phyloP scores from a whole-genome alignment of 768 basidiomycete genomes.

The Hygrocybe coccinea region DNA sequence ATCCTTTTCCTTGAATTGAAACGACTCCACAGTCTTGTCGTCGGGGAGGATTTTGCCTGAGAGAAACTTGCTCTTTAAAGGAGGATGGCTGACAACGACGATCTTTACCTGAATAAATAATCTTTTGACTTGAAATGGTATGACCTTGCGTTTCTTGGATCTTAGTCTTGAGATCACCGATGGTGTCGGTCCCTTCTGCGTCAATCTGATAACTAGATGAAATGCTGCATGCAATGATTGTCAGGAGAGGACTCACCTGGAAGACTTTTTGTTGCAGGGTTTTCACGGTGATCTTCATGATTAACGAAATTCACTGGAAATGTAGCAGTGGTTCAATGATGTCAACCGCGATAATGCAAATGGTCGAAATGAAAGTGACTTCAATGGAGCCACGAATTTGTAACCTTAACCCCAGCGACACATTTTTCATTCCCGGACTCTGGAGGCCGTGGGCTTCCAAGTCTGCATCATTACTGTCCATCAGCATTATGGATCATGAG shows the following conservation, averaged over 20 bases:
- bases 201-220: conserved; percentile 51
- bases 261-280: conserved; percentile 12
- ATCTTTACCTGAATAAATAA: conserved; percentile 82
- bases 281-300: conserved; percentile 12
- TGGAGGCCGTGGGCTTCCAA: too few relatives aligned
- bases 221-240: not conserved
- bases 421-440: too few relatives aligned
- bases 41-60: conserved; percentile 89
- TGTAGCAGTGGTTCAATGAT: not conserved
- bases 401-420: conserved; percentile 10
- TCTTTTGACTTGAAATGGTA: conserved; percentile 71
- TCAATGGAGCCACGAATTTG: not conserved
- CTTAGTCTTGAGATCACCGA: conserved; percentile 78
- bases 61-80: not conserved
- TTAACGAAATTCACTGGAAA: not conserved
- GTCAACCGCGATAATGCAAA: not conserved
- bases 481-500: conserved; percentile 39
- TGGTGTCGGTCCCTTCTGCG: conserved; percentile 67
- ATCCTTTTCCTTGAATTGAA: conserved; percentile 96
- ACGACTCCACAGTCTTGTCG: conserved; percentile 80
- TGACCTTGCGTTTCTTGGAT: conserved; percentile 75
- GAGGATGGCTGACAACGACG: not conserved
- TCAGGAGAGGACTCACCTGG: conserved; percentile 2
- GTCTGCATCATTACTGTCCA: conserved; percentile 16
- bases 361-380: not conserved